phyloP scores from a whole-genome alignment of 2,329 filamentous ascomycete genomes.

The Podosphaera fusca region DNA sequence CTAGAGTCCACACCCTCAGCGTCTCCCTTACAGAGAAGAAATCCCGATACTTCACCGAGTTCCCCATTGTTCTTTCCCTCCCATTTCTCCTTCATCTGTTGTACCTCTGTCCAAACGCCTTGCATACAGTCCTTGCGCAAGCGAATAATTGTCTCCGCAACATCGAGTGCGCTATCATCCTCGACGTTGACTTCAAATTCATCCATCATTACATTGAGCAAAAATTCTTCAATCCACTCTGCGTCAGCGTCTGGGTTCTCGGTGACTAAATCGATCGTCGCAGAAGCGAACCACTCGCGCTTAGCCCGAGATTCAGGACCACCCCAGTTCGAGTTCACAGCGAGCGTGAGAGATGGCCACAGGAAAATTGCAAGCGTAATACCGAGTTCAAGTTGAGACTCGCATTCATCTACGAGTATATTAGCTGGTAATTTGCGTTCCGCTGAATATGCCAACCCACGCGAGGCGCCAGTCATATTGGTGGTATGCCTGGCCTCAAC shows the following conservation, averaged over 20 bases:
- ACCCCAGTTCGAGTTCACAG: slow-evolving; percentile 72
- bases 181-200: slow-evolving; percentile 89
- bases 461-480: not conserved
- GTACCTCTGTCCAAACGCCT: slow-evolving; percentile 42
- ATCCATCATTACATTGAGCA: slow-evolving; percentile 80
- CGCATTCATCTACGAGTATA: slow-evolving; percentile 25
- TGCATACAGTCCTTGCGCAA: slow-evolving; percentile 39
- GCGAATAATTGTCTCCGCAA: slow-evolving; percentile 50
- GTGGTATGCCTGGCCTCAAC: not conserved
- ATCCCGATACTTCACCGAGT: slow-evolving; percentile 23
- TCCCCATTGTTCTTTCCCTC: slow-evolving; percentile 31
- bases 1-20: slow-evolving; percentile 28
- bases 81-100: slow-evolving; percentile 39
- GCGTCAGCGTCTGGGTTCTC: slow-evolving; percentile 39
- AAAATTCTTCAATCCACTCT: slow-evolving; percentile 60
- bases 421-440: not conserved
- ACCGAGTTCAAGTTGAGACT: slow-evolving; percentile 58
- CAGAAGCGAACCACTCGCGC: slow-evolving; percentile 88
- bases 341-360: slow-evolving; percentile 73
- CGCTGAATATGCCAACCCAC: not conserved
- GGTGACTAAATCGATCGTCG: slow-evolving; percentile 55
- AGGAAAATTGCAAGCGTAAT: slow-evolving; percentile 67
- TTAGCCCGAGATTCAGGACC: slow-evolving; percentile 65
- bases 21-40: slow-evolving; percentile 29
- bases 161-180: slow-evolving; percentile 57